Percentiles rank a stretch among this genome's conserved stretches.
Evolutionary conservation across 2,329 filamentous ascomycete genomes (phyloP).

Genomic region (Aspergillus phoenicis): DNA sequence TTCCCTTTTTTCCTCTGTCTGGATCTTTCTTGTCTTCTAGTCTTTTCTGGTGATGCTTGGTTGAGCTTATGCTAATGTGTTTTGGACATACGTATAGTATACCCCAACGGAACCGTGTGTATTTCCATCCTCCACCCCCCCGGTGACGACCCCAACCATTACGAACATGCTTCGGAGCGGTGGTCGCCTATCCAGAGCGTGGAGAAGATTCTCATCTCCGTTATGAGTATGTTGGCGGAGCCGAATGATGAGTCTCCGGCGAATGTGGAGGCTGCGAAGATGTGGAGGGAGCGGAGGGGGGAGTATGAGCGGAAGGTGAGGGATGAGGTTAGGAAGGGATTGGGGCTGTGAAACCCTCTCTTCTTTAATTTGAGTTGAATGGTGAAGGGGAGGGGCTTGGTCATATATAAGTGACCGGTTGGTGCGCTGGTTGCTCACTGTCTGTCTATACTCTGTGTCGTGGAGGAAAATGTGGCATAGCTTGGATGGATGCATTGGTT

Average conservation of each 20-base stretch:
- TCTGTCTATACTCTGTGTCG: background rate
- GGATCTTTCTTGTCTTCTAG: background rate
- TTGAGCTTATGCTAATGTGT: background rate
- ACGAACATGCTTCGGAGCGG: slow-evolving; percentile 91
- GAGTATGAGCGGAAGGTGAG: slow-evolving; percentile 88
- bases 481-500: slow-evolving; percentile 12
- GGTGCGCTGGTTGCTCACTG: background rate
- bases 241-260: slow-evolving; percentile 96
- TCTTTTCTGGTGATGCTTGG: no score
- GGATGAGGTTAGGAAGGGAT: slow-evolving; percentile 74
- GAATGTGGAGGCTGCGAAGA: slow-evolving; percentile 93
- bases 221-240: slow-evolving; percentile 98
- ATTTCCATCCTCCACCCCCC: slow-evolving; percentile 98
- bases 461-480: slow-evolving; percentile 8
- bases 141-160: slow-evolving; percentile 96
- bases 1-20: background rate
- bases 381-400: background rate
- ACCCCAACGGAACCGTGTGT: slow-evolving; percentile 87
- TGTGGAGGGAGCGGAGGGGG: slow-evolving; percentile 82
- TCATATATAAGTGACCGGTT: background rate
- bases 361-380: background rate
- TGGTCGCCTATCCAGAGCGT: slow-evolving; percentile 97
- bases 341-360: slow-evolving; percentile 64
- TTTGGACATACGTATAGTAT: slow-evolving; percentile 60
- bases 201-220: slow-evolving; percentile 93